Conservation (phyloP, 805 yeast genomes). For the Candida ipomoeae region DNA sequence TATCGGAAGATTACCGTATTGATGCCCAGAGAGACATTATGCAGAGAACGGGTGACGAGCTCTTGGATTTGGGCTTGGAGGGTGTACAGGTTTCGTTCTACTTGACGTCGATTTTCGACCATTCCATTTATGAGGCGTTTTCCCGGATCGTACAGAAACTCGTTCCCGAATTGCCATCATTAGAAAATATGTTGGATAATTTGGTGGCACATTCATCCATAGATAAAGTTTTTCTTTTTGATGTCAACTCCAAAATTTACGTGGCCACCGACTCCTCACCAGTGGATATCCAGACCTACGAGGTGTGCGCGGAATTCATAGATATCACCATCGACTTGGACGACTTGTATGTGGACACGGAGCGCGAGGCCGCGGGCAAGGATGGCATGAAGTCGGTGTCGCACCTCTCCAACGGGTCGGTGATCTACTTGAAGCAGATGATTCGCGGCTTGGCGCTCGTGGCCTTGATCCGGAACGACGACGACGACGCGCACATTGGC, state of each 20-base stretch:
- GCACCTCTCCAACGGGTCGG: conserved; percentile 75
- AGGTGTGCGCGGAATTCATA: conserved; percentile 94
- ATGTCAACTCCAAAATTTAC: conserved; percentile 86
- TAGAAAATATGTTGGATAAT: conserved; percentile 85
- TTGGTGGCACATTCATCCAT: conserved; percentile 84
- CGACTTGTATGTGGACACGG: conserved; percentile 48
- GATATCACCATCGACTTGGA: conserved; percentile 90
- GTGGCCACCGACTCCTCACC: conserved; percentile 96
- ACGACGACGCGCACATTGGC: conserved; percentile 16
- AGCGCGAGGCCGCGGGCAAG: conserved; percentile 9
- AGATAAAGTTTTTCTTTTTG: conserved; percentile 91
- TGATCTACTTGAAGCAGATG: conserved; percentile 84
- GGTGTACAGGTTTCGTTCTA: conserved; percentile 90
- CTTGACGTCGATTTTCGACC: conserved; percentile 91
- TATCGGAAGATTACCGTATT: conserved; percentile 86
- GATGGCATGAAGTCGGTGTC: conserved; percentile 63
- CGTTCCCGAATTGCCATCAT: conserved; percentile 79
- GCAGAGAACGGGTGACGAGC: conserved; percentile 92
- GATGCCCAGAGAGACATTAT: conserved; percentile 96
- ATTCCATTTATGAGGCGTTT: conserved; percentile 92
- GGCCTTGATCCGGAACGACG: conserved; percentile 73
- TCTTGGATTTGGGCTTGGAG: conserved; percentile 82
- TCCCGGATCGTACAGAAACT: conserved; percentile 89
- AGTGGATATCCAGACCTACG: conserved; percentile 91
- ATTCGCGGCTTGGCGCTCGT: conserved; percentile 89